A percentile compares a stretch with the other conserved stretches of the same genome.
Conservation (phyloP, 768 basidiomycete genomes). For the Naematelia aurantialba region DNA sequence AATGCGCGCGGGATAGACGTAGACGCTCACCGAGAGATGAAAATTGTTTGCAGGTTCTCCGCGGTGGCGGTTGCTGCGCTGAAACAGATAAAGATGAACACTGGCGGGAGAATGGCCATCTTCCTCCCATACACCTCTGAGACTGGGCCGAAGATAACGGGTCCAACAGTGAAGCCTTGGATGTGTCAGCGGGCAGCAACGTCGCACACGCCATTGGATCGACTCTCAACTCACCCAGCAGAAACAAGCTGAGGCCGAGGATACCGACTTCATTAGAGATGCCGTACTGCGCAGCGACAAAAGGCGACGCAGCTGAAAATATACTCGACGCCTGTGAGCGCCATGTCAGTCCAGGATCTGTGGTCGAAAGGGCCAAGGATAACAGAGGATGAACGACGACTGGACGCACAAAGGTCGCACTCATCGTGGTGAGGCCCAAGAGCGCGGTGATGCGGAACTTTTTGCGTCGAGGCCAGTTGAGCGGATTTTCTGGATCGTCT, state of each 20-base stretch:
- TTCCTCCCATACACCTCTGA: constrained; percentile 48
- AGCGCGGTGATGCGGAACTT: constrained; percentile 37
- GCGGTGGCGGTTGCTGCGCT: constrained; percentile 49
- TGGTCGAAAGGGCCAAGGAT: background rate
- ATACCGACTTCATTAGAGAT: constrained; percentile 42
- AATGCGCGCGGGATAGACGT: background rate
- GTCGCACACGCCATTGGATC: background rate
- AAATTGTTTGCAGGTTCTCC: constrained; percentile 47
- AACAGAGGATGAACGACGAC: background rate
- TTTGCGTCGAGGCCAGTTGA: constrained; percentile 24
- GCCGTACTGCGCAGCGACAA: constrained; percentile 36
- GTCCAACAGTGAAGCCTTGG: constrained; percentile 26
- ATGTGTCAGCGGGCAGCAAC: constrained; percentile 4
- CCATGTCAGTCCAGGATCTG: background rate
- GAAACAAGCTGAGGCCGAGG: constrained; percentile 39
- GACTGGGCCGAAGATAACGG: constrained; percentile 42
- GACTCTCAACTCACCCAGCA: constrained; percentile 18
- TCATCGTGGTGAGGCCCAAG: constrained; percentile 47
- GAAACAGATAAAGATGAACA: constrained; percentile 49
- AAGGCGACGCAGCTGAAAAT: constrained; percentile 40
- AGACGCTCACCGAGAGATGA: constrained; percentile 41
- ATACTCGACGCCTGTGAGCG: constrained; percentile 29
- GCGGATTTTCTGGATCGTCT: constrained; percentile 33
- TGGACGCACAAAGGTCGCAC: constrained; percentile 43
- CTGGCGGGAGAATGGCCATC: constrained; percentile 33